Evolutionary conservation across 352 stramenopile species (phyloP).

Genomic region (Phytopythium delawarense): DNA sequence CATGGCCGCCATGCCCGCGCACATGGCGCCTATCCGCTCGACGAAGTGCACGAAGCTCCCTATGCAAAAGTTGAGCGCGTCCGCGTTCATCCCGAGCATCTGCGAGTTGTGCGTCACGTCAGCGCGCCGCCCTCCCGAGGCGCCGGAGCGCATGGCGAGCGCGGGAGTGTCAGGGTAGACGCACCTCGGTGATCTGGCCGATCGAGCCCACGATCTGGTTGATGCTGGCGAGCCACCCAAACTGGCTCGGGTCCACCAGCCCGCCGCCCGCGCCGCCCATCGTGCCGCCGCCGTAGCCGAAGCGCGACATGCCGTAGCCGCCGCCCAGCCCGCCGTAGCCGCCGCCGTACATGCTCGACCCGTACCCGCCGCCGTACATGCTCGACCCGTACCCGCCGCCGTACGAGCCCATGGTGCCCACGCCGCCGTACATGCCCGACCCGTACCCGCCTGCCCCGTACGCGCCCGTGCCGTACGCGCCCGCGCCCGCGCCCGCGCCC

Average conservation of each 20-base stretch:
- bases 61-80: slow-evolving; percentile 76
- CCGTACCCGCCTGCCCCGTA: not conserved
- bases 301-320: slow-evolving; percentile 31
- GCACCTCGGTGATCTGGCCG: slow-evolving; percentile 67
- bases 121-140: too few relatives aligned
- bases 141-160: too few relatives aligned
- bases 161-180: not conserved
- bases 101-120: slow-evolving; percentile 2
- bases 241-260: slow-evolving; percentile 48
- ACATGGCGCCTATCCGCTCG: slow-evolving; percentile 80
- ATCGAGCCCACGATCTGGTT: slow-evolving; percentile 70
- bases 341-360: not conserved
- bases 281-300: slow-evolving; percentile 31
- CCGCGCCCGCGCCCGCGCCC: not conserved
- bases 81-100: slow-evolving; percentile 74
- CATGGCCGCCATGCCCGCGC: slow-evolving; percentile 60
- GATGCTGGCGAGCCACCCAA: slow-evolving; percentile 63
- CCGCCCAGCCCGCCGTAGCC: slow-evolving; percentile 11
- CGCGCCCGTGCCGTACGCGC: slow-evolving; percentile 9
- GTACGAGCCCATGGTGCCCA: slow-evolving; percentile 20
- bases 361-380: slow-evolving; percentile 4
- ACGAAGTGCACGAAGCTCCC: slow-evolving; percentile 81
- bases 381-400: slow-evolving; percentile 16
- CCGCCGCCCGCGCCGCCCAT: slow-evolving; percentile 18
- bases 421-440: not conserved